A percentile compares a stretch with the other conserved stretches of the same genome.
Evolutionary conservation across 805 yeast species (phyloP).

Genomic region (Cyberlindnera samutprakarnensis): DNA sequence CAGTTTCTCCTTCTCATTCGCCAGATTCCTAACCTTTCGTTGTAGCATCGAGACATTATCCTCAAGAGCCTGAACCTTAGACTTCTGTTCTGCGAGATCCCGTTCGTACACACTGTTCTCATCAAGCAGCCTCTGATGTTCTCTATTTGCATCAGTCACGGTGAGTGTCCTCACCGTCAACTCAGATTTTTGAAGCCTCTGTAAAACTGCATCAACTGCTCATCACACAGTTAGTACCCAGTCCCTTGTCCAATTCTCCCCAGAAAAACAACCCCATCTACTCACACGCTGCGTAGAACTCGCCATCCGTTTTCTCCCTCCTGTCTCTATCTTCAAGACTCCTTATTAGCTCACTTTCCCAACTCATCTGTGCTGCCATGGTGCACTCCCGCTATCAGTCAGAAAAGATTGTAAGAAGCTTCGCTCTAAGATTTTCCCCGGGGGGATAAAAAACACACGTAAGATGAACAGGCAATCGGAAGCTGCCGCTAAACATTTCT

Average conservation of each 20-base stretch:
- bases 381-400: too few relatives aligned
- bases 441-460: too few relatives aligned
- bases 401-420: too few relatives aligned
- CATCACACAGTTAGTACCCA: too few relatives aligned
- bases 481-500: too few relatives aligned
- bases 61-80: slow-evolving; percentile 1
- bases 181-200: slow-evolving; percentile 12
- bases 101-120: slow-evolving; percentile 3
- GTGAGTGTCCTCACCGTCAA: slow-evolving; percentile 1
- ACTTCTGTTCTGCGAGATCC: slow-evolving; percentile 3
- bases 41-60: slow-evolving; percentile 9
- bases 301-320: slow-evolving; percentile 4
- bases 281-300: slow-evolving; percentile 8
- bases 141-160: slow-evolving; percentile 5
- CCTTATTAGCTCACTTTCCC: slow-evolving; percentile 7
- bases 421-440: too few relatives aligned
- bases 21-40: slow-evolving; percentile 17
- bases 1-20: slow-evolving; percentile 21
- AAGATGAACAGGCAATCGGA: too few relatives aligned
- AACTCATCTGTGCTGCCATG: slow-evolving; percentile 2
- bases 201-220: too few relatives aligned
- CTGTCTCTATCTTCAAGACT: slow-evolving; percentile 12
- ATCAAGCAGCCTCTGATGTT: slow-evolving; percentile 2
- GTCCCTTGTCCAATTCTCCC: too few relatives aligned
- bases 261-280: too few relatives aligned